Conservation (phyloP, 768 basidiomycete species). For the Tulasnella calospora region DNA sequence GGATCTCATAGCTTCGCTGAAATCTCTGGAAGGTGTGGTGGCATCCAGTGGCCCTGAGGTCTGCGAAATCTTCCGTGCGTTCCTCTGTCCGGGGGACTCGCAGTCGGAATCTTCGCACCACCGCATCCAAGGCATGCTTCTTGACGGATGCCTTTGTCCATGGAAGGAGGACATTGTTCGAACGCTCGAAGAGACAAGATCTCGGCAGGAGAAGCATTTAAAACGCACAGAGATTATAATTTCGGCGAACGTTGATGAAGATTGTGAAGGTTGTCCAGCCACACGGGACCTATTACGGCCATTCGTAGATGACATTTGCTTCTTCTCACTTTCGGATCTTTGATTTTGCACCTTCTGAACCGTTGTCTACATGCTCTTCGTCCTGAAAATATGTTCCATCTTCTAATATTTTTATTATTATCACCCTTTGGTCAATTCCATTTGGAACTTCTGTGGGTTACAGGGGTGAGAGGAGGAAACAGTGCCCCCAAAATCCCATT, state of each 20-base stretch:
- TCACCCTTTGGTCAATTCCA: too few species aligned
- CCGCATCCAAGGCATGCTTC: neutral
- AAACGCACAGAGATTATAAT: neutral
- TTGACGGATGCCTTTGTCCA: neutral
- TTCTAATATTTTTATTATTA: too few species aligned
- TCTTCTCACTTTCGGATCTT: neutral
- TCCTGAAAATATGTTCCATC: too few species aligned
- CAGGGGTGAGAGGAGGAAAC: too few species aligned
- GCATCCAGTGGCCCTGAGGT: neutral
- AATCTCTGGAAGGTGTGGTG: neutral
- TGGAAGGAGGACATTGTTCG: neutral
- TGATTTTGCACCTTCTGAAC: too few species aligned
- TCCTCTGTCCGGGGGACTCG: neutral
- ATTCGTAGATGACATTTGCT: neutral
- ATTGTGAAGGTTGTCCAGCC: neutral
- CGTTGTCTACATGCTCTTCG: neutral
- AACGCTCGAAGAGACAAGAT: neutral
- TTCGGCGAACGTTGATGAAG: neutral
- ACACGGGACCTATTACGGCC: neutral
- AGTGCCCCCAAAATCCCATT: too few species aligned
- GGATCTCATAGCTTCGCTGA: neutral
- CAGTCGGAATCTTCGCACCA: neutral
- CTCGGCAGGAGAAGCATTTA: neutral
- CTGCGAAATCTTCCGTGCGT: neutral
- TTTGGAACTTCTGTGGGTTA: too few species aligned